These are phyloP conservation scores for Nakazawaea ambrosiae DNA, from an alignment of 805 yeast species.

Conservation along the genomic window DNA sequence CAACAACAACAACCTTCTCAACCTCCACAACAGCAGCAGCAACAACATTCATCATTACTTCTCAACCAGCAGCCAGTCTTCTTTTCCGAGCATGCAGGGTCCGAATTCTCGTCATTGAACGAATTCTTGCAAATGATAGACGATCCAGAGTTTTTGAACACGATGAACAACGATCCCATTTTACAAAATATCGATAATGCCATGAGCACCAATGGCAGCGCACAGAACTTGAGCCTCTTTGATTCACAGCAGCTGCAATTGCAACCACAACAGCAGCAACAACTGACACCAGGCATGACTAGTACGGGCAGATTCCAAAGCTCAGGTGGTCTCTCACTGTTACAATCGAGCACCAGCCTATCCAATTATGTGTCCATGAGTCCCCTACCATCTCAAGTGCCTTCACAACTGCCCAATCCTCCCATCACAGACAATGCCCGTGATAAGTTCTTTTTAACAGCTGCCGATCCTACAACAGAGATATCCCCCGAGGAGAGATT, in stretches of 20 bases:
- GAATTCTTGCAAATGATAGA: slow-evolving; percentile 88
- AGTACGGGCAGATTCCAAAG: too few species aligned
- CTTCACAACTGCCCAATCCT: slow-evolving; percentile 13
- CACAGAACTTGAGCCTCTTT: slow-evolving; percentile 4
- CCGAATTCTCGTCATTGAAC: slow-evolving; percentile 83
- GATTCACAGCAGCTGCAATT: slow-evolving; percentile 1
- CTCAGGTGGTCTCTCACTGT: background rate
- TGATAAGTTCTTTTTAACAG: slow-evolving; percentile 90
- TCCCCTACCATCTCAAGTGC: background rate
- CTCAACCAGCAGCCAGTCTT: slow-evolving; percentile 69
- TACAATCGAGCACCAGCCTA: slow-evolving; percentile 2
- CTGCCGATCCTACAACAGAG: slow-evolving; percentile 95
- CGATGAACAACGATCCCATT: slow-evolving; percentile 29
- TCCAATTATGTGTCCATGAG: background rate
- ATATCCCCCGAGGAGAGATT: slow-evolving; percentile 90
- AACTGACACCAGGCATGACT: background rate
- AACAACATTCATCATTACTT: slow-evolving; percentile 6
- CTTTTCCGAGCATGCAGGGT: slow-evolving; percentile 86
- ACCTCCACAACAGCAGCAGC: slow-evolving; percentile 6
- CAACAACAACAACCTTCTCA: too few species aligned
- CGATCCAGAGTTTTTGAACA: slow-evolving; percentile 63
- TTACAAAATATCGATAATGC: slow-evolving; percentile 26
- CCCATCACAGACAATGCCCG: slow-evolving; percentile 68
- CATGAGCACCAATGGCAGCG: slow-evolving; percentile 5
- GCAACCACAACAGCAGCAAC: background rate